Conservation (phyloP, 176 grass and related monocot genomes). For the Eragrostis nindensis region DNA sequence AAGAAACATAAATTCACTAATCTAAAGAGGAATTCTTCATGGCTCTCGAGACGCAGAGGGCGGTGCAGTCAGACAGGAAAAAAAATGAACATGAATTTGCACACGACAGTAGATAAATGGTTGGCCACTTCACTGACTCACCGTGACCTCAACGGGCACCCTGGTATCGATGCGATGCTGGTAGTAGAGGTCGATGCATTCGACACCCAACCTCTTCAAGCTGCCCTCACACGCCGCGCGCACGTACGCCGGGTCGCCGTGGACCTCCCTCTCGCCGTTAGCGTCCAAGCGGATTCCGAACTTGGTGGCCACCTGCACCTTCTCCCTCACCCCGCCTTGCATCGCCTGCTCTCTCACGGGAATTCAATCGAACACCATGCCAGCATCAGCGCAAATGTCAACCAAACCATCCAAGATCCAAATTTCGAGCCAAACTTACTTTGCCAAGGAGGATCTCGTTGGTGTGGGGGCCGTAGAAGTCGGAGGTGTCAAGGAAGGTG, state of each 20-base stretch:
- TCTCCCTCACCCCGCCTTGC: slow-evolving; percentile 44
- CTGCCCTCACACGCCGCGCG: slow-evolving; percentile 52
- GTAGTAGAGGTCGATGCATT: slow-evolving; percentile 69
- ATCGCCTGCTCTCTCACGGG: too few relatives aligned
- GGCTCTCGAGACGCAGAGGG: too few relatives aligned
- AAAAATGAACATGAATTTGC: too few relatives aligned
- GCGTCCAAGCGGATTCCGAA: slow-evolving; percentile 46
- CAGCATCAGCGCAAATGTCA: too few relatives aligned
- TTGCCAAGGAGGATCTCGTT: slow-evolving; percentile 75
- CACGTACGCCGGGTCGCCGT: slow-evolving; percentile 48
- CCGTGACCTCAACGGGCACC: slow-evolving; percentile 49
- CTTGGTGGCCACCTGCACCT: slow-evolving; percentile 67
- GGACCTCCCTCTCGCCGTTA: not conserved
- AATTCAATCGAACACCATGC: too few relatives aligned
- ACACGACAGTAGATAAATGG: too few relatives aligned
- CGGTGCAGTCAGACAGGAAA: too few relatives aligned
- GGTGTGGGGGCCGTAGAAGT: slow-evolving; percentile 71
- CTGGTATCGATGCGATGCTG: slow-evolving; percentile 48
- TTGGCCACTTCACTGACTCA: not conserved
- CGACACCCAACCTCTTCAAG: slow-evolving; percentile 49
- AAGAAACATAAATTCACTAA: not conserved
- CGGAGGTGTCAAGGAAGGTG: slow-evolving; percentile 74
- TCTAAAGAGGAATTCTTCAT: too few relatives aligned
- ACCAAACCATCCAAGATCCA: too few relatives aligned
- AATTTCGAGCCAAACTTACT: too few relatives aligned